Evolutionary conservation across 371 early-diverging fungal species (phyloP).

Genomic region (Phascolomyces articulosus): DNA sequence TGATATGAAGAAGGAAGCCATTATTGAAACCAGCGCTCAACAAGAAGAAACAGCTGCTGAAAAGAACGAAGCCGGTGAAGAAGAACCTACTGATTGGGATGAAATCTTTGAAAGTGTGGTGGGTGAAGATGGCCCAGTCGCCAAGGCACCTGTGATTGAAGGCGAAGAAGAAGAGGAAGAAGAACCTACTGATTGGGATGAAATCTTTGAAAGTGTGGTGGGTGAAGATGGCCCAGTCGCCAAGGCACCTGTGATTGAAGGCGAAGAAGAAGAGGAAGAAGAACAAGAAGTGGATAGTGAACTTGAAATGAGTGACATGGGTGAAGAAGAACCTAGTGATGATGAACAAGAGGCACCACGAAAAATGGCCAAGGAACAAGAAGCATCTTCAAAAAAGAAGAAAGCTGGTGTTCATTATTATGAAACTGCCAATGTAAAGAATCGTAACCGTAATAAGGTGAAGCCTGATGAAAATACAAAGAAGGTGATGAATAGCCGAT

Average conservation of each 20-base stretch:
- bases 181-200: constrained; percentile 85
- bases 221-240: constrained; percentile 65
- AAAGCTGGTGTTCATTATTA: constrained; percentile 83
- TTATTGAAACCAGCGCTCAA: constrained; percentile 44
- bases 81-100: constrained; percentile 83
- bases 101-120: constrained; percentile 86
- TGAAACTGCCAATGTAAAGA: constrained; percentile 91
- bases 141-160: constrained; percentile 30
- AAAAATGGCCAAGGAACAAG: constrained; percentile 28
- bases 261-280: constrained; percentile 33
- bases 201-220: constrained; percentile 83
- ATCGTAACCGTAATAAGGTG: constrained; percentile 81
- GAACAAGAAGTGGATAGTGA: constrained; percentile 63
- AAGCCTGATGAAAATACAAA: constrained; percentile 64
- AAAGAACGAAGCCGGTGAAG: constrained; percentile 22
- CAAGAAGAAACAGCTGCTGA: constrained; percentile 43
- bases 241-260: constrained; percentile 31
- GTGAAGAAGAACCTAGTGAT: constrained; percentile 33
- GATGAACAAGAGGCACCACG: constrained; percentile 38
- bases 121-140: constrained; percentile 65
- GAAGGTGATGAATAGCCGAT: constrained; percentile 43
- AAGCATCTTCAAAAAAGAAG: constrained; percentile 29
- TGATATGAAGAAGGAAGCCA: constrained; percentile 69
- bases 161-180: constrained; percentile 35
- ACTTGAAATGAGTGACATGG: constrained; percentile 57